Base-by-base conservation (phyloP, 768 basidiomycete genomes). In the Podaxis sp. region DNA sequence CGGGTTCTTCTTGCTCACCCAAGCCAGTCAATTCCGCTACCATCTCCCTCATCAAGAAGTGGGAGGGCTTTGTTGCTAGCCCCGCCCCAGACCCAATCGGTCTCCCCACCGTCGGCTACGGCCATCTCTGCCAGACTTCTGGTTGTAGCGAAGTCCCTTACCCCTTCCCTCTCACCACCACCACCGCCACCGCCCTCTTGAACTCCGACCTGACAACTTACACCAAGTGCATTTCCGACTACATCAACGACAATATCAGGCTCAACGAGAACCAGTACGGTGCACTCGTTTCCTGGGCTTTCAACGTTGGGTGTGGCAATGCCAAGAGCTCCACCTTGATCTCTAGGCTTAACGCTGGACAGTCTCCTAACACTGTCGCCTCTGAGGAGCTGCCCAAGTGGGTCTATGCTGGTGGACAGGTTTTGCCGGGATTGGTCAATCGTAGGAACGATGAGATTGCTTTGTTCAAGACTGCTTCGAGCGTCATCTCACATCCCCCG, bases 31-130 rank as follows among this genome's bases (percentile, higher is more conserved):
- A 75, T 65, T 61, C 61, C 47, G 72, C 72, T 15, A 75, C 74
- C 2, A 49, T 75, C 59, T 63, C 63, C 27, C 59, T 73, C 33
- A 74, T 76, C 65, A 75, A 76, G 51, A 15, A 61, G 13, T 75
- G 67, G 53, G 75, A 76, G 69, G 74, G 75, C n/a, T 77, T 77
- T 62, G 75, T 77, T 17, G 27, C 72, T 19, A 64, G 65, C 19
- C 75, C 75, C 22, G 67, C 68, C 19, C 75, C 75, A 11, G 75
- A 77, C 64, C 75, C 75, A 43, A 72, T 75, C 24, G 74, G 73
- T 24, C 68, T 76, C 40, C 74, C 74, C 8, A 76, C 74, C 33
- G 76, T 75, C 51, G 76, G 76, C 19, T 77, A 71, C 64, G 74
- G 75, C 9, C 75, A 77, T 61, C 69, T 72, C 33, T 77, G 75